A percentile compares a stretch with the other conserved stretches of the same genome.
Evolutionary conservation across 1,284 basidiomycete species (phyloP).

Genomic region (Meripilus lineatus): DNA sequence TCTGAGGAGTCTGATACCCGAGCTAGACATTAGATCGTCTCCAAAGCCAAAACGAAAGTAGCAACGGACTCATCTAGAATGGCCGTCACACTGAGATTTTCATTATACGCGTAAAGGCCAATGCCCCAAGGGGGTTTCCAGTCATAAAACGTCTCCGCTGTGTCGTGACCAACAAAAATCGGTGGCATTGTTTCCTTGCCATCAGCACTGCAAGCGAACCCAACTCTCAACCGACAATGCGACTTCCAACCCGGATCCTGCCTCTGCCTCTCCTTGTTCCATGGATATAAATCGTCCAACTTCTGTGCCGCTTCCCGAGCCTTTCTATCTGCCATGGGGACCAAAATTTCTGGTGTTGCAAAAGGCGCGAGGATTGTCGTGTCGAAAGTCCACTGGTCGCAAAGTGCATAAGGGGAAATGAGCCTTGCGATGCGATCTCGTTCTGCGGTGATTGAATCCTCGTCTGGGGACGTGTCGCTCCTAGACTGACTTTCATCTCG

Average conservation of each 20-base stretch:
- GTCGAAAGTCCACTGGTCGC: conserved; percentile 32
- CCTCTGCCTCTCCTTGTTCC: conserved; percentile 26
- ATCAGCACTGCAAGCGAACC: conserved; percentile 25
- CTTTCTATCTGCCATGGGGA: too few species aligned
- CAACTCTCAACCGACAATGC: conserved; percentile 26
- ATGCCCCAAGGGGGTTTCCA: conserved; percentile 14
- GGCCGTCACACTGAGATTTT: conserved; percentile 32
- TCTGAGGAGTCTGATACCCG: too few species aligned
- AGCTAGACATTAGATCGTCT: too few species aligned
- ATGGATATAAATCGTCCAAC: conserved; percentile 7
- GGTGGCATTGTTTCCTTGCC: conserved; percentile 25
- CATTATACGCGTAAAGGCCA: conserved; percentile 32
- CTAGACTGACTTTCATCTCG: too few species aligned
- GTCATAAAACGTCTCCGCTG: conserved; percentile 26
- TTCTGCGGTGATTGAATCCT: too few species aligned
- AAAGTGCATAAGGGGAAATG: conserved; percentile 17
- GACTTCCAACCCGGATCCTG: conserved; percentile 15
- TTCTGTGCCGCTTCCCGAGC: too few species aligned
- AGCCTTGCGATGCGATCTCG: conserved; percentile 13
- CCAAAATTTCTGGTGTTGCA: too few species aligned
- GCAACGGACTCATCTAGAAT: conserved; percentile 24
- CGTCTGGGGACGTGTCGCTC: too few species aligned
- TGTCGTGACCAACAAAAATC: conserved; percentile 31
- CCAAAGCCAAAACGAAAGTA: conserved; percentile 19
- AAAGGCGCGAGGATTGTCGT: too few species aligned